phyloP scores from a whole-genome alignment of 1,284 basidiomycete species.

The Marasmius oreades region DNA sequence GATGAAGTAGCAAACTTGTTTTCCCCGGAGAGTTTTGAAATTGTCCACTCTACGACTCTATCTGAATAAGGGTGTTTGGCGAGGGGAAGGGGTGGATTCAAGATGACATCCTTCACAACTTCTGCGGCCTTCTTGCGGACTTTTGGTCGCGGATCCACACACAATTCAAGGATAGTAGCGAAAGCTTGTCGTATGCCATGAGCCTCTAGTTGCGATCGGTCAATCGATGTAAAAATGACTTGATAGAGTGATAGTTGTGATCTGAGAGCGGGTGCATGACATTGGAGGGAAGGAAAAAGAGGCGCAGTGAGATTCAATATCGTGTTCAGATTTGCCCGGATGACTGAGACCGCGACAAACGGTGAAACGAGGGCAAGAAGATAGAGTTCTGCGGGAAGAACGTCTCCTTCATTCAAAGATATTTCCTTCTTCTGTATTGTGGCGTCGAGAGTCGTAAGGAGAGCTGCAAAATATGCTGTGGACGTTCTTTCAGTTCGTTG shows the following conservation, averaged over 20 bases:
- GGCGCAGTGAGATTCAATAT: slow-evolving; percentile 73
- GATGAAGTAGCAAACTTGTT: slow-evolving; percentile 55
- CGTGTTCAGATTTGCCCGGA: slow-evolving; percentile 64
- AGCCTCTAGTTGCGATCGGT: slow-evolving; percentile 66
- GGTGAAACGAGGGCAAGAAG: slow-evolving; percentile 79
- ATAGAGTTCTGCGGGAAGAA: slow-evolving; percentile 86
- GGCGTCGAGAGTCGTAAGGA: slow-evolving; percentile 78
- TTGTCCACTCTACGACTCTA: slow-evolving; percentile 77
- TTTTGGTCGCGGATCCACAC: slow-evolving; percentile 89
- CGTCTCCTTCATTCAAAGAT: slow-evolving; percentile 71
- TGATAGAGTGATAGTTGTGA: slow-evolving; percentile 78
- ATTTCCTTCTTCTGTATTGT: slow-evolving; percentile 63
- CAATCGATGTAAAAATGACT: slow-evolving; percentile 61
- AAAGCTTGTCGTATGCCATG: slow-evolving; percentile 74
- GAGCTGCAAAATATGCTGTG: slow-evolving; percentile 87
- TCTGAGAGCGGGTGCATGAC: slow-evolving; percentile 67
- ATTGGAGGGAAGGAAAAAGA: slow-evolving; percentile 63
- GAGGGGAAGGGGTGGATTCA: slow-evolving; percentile 73
- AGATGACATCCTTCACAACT: slow-evolving; percentile 74
- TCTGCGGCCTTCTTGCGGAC: slow-evolving; percentile 91
- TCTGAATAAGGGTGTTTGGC: slow-evolving; percentile 83
- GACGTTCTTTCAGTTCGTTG: slow-evolving; percentile 68
- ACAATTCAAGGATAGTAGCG: slow-evolving; percentile 77
- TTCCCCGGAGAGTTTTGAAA: slow-evolving; percentile 64
- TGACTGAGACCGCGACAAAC: slow-evolving; percentile 73